A percentile compares a stretch with the other conserved stretches of the same genome.
Evolutionary conservation across 2,329 filamentous ascomycete genomes (phyloP).

Genomic region (Calonectria pseudoreteaudii): DNA sequence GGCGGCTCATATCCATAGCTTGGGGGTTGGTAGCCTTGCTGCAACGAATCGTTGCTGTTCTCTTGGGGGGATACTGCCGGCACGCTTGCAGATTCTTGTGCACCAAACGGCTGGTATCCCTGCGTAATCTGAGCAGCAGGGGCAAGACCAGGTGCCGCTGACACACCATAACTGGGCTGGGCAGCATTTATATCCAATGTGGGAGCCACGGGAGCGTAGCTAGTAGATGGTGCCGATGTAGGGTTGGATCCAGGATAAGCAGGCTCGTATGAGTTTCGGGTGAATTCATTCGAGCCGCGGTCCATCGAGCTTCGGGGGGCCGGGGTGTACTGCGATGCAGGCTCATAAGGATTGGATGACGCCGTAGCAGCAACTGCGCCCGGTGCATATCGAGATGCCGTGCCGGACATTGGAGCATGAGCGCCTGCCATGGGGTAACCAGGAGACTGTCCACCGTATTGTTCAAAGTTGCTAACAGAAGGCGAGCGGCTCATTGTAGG

Average conservation of each 20-base stretch:
- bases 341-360: constrained; percentile 44
- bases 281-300: constrained; percentile 46
- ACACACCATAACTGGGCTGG: constrained; percentile 14
- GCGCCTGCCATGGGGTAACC: constrained; percentile 44
- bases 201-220: constrained; percentile 34
- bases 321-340: constrained; percentile 65
- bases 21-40: constrained; percentile 57
- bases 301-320: constrained; percentile 43
- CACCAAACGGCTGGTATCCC: constrained; percentile 45
- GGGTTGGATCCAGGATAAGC: constrained; percentile 34
- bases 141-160: constrained; percentile 33
- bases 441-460: constrained; percentile 71
- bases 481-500: constrained; percentile 80
- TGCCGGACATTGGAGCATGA: constrained; percentile 49
- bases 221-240: constrained; percentile 24
- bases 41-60: constrained; percentile 30
- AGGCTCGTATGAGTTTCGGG: constrained; percentile 53
- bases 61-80: constrained; percentile 22
- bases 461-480: constrained; percentile 77
- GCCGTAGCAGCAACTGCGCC: constrained; percentile 30
- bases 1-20: constrained; percentile 66
- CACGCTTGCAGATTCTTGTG: constrained; percentile 41
- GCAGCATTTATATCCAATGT: constrained; percentile 19
- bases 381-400: constrained; percentile 55
- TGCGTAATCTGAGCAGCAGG: constrained; percentile 43